Evolutionary conservation across 1,284 basidiomycete genomes (phyloP), one percentile per base, ranked within the genome.

Genomic region (Melampsora occidentalis): DNA sequence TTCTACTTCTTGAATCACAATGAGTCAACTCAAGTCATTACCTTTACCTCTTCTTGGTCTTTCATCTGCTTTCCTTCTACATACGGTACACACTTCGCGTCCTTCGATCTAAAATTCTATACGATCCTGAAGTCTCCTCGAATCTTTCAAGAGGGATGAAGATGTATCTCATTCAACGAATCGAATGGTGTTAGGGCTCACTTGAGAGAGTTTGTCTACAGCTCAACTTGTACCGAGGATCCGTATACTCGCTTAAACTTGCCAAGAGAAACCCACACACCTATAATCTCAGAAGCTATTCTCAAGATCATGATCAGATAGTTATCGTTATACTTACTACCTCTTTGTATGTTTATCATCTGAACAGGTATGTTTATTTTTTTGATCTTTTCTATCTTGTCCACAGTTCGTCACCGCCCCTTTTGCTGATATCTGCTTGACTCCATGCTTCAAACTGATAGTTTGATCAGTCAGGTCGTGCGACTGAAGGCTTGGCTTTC

Each of bases 381-480:
- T 35, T 3, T 35, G 35, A 35, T 35, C 35, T 35, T 35, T 35
- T 35, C 35, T 35, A 35, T 35, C 35, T 35, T 35, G 35, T 35
- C 35, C 35, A 35, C 3, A 35, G 35, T 28, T 39, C 28, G 35
- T n/a, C 31, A 35, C 7, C 62, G 18, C 14, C 48, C 28, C 16
- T 46, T 42, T 67, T 42, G 5, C 20, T 64, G 18, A n/a, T 59
- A 59, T 59, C 2, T 59, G 22, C 49, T 42, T 25, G 18, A 48
- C 65, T 67, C n/a, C 16, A n/a, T 39, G 20, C 65, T 48, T 20
- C 5, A 31, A 7, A 28, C 6, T 18, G 18, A 18, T 57, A 73
- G 71, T 73, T 73, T 73, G 71, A 73, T 61, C 63, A 57, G 10
- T 73, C 71, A 66, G 71, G 71, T 39, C 71, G 71, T 35, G 71